Base-by-base conservation (phyloP, 129 eudicot species). In the Sambucus nigra region DNA sequence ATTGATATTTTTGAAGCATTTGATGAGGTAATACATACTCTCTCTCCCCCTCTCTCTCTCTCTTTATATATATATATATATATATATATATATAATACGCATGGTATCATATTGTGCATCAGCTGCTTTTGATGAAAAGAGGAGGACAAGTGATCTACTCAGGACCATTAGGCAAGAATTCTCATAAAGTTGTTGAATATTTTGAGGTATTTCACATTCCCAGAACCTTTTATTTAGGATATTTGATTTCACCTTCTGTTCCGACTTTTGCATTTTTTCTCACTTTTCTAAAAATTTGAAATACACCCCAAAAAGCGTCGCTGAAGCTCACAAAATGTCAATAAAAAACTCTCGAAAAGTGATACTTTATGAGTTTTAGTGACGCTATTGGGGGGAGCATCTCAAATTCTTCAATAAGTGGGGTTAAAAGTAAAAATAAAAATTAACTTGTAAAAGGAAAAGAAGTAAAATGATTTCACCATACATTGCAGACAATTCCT, bases 1-100 rank as follows among this genome's bases (percentile, higher is more conserved):
- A 92, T 86, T 21, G 99, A 92, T 60, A 86, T 92, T 11, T 92
- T 92, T 64, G 99, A 92, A 78, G 83, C 99, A 1, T 92, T 92
- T 63, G 99, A 82, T 67, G 92, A 82, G 92, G 92, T 77, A 60
- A 51, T 41, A 5, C n/a, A 33, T 6, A 42, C 19, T 42, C 48
- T 15, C 20, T 13, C 21, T 42, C 48, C n/a, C 46, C n/a, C 46
- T 13, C 46, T n/a, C n/a, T 4, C n/a, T 13, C 46, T 14, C 46
- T 13, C 46, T 40, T n/a, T 2, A 35, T 35, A 35, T 35, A 35
- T 35, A 35, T 35, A 35, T 35, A 31, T 5, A 31, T 31, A 31
- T 31, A 31, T 9, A 31, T 31, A 51, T 24, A 24, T 51, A 17
- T 52, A 18, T 24, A 15, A 24, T 35, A 15, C 17, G 38, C 14